A percentile compares a stretch with the other conserved stretches of the same genome.
Conservation (phyloP, 768 basidiomycete genomes). For the Suillus variegatus region DNA sequence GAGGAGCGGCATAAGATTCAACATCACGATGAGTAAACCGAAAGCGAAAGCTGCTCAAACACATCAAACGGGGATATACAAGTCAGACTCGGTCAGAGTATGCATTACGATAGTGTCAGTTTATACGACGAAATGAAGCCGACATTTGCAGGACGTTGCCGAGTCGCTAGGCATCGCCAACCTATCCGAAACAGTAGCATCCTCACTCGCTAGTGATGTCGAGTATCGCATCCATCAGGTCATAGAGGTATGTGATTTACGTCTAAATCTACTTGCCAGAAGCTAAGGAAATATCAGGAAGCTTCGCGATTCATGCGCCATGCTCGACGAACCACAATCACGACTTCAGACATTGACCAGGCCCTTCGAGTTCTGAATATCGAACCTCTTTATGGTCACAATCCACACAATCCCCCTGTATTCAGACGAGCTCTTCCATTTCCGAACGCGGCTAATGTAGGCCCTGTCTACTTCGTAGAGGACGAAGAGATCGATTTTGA, state of each 20-base stretch:
- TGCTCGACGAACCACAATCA: slow-evolving; percentile 86
- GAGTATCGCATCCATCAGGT: slow-evolving; percentile 97
- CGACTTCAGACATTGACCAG: slow-evolving; percentile 88
- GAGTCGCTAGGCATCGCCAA: slow-evolving; percentile 80
- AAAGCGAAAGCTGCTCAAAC: slow-evolving; percentile 48
- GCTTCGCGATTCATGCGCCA: slow-evolving; percentile 97
- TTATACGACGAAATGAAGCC: slow-evolving; percentile 12
- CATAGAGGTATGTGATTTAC: slow-evolving; percentile 63
- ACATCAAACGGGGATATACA: slow-evolving; percentile 62
- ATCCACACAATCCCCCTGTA: slow-evolving; percentile 32
- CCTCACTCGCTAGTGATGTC: slow-evolving; percentile 90
- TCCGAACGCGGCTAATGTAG: slow-evolving; percentile 47
- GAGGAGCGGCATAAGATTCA: not conserved
- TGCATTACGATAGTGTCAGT: slow-evolving; percentile 20
- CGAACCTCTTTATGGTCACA: slow-evolving; percentile 84
- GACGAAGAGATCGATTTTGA: slow-evolving; percentile 99
- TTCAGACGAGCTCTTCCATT: slow-evolving; percentile 49
- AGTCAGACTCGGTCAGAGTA: slow-evolving; percentile 64
- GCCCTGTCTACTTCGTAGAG: slow-evolving; percentile 88
- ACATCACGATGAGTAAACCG: slow-evolving; percentile 39
- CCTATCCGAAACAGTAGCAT: slow-evolving; percentile 77
- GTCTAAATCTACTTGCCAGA: not conserved
- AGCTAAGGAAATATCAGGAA: slow-evolving; percentile 47
- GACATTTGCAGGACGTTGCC: slow-evolving; percentile 74
- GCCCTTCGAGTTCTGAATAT: slow-evolving; percentile 94